Base-by-base conservation (phyloP, 1,139 yeast genomes). In the Pichiaceae sp. region DNA sequence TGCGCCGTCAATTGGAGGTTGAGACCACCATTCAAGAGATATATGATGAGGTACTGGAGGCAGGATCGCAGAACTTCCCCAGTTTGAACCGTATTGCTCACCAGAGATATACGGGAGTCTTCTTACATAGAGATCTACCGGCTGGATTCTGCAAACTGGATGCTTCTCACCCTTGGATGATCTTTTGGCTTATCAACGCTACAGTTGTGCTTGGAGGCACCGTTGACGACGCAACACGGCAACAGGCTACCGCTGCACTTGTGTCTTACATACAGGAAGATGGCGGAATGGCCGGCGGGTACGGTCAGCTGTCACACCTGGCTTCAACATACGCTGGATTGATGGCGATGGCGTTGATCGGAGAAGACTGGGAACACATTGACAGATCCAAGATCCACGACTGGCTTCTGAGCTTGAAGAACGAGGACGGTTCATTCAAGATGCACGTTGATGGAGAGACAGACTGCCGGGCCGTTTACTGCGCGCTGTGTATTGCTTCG, bases 81-180 rank as follows among this genome's bases (percentile, higher is more conserved):
- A 35, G 31, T 3, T 50, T 69, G 38, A 45, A 50, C 12, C 52
- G 54, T 23, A 50, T 50, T 3, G 53, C 48, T 4, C 80, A 75
- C 45, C 39, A 48, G 17, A 46, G 45, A 38, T 79, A 64, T 46
- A 50, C 70, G 12, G 52, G 58, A 16, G 45, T 54, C 19, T 64
- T 67, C 32, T 59, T 83, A 18, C 47, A 42, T 17, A 57, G 55
- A 21, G 64, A 68, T 21, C 65, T 83, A 21, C 82, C 87, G 0
- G 47, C 56, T 3, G 51, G 59, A 32, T 72, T 67, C 57, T 58
- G 62, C 34, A 61, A 64, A 0, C 63, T 85, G 33, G 97, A 91
- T 58, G 91, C 96, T 0, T 83, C 94, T 18, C 89, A 83, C 44
- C 79, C 95, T 0, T 93, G 98, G 98, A 62, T 91, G 57, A 44